Percentiles rank a stretch among this genome's conserved stretches.
phyloP scores from a whole-genome alignment of 2,329 filamentous ascomycete genomes.

The Colletotrichum euphorbiae region DNA sequence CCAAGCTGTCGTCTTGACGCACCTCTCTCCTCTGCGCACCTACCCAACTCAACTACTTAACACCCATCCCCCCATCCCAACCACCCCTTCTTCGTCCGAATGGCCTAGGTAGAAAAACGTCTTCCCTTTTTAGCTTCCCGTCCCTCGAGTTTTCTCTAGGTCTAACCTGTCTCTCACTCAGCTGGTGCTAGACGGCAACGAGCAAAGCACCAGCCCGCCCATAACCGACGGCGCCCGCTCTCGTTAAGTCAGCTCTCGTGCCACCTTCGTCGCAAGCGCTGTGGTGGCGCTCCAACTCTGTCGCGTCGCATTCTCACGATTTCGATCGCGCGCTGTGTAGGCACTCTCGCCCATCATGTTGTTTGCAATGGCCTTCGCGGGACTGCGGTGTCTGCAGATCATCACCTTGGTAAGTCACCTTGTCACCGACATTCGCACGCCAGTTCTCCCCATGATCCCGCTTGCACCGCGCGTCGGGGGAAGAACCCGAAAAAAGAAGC shows the following conservation, averaged over 20 bases:
- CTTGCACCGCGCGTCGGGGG: not conserved
- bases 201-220: slow-evolving; percentile 9
- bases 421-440: not conserved
- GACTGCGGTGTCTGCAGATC: slow-evolving; percentile 72
- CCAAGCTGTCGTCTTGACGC: slow-evolving; percentile 14
- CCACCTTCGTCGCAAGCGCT: slow-evolving; percentile 20
- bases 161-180: not conserved
- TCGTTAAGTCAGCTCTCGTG: not conserved
- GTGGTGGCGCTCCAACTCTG: not conserved
- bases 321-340: not conserved
- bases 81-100: slow-evolving; percentile 28
- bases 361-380: slow-evolving; percentile 72
- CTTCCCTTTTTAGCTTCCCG: slow-evolving; percentile 2
- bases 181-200: slow-evolving; percentile 5
- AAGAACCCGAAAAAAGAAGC: not conserved
- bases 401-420: slow-evolving; percentile 66
- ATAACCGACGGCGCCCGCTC: not conserved
- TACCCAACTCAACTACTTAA: slow-evolving; percentile 26
- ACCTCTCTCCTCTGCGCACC: not conserved
- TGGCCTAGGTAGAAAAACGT: not conserved
- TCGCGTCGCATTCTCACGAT: not conserved
- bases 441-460: not conserved
- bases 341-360: slow-evolving; percentile 60
- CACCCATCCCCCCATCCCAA: slow-evolving; percentile 28
- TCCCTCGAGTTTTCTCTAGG: not conserved